Base-by-base conservation (phyloP, 2,329 filamentous ascomycete species). In the Cladobotryum mycophilum region DNA sequence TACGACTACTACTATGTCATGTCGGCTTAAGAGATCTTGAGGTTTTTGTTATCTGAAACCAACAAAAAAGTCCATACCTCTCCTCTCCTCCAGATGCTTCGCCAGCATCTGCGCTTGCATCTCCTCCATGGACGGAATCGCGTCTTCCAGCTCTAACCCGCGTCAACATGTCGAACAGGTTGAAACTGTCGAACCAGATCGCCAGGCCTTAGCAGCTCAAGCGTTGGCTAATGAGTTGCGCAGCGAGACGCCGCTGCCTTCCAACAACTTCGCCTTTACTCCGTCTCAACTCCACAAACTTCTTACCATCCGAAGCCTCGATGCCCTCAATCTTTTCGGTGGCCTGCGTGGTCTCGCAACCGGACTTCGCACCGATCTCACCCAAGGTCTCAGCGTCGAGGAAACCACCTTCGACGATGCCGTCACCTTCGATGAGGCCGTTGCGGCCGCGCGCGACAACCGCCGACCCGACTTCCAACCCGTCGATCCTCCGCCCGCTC, bases 251-350 rank as follows among this genome's bases (percentile, higher is more conserved):
- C 62, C 60, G 33, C 47, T 61, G 15, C 54, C 60, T 11, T 56
- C 57, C 49, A 78, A 76, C 58, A 70, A 67, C 6, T 81, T 81
- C 53, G 78, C 76, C 12, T 81, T 80, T 52, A 72, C 74, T 0
- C 75, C 78, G 2, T 70, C 70, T 4, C 77, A 81, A 51, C 65
- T 81, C 3, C 75, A 76, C 60, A 78, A 76, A 51, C 70, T 81
- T 33, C 59, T 79, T 30, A 75, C 72, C n/a, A 70, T 74, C 20
- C 75, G 76, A 48, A 76, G 67, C 15, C 64, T 78, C 6, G 52
- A 69, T 8, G 76, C 73, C 11, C 74, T 78, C 35, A 68, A 71
- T 45, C 74, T 72, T 14, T 69, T 81, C 53, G 78, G 78, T n/a
- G 78, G 78, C 14, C 59, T 81, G 12, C 58, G 64, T 8, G 79